phyloP scores from a whole-genome alignment of 805 yeast genomes.

The Scheffersomyces lignosus region DNA sequence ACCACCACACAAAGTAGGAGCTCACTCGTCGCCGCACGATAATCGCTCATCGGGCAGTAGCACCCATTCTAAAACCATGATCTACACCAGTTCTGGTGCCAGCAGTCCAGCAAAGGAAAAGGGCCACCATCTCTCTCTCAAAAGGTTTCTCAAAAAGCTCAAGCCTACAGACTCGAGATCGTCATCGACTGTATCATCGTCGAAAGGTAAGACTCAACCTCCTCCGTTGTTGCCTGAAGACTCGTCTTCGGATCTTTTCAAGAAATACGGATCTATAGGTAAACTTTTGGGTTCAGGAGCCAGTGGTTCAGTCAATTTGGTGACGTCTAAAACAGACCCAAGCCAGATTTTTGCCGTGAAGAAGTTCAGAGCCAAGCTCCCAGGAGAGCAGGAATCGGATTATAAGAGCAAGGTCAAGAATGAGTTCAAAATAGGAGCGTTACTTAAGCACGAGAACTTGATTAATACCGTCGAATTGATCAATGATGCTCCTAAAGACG shows the following conservation, averaged over 20 bases:
- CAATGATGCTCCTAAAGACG: conserved; percentile 43
- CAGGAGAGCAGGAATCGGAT: conserved; percentile 62
- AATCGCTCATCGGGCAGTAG: too few relatives aligned
- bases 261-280: conserved; percentile 72
- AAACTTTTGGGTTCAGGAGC: conserved; percentile 87
- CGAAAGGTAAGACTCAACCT: conserved; percentile 4
- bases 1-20: neutral
- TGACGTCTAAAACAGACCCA: conserved; percentile 58
- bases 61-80: too few relatives aligned
- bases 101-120: neutral
- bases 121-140: conserved; percentile 37
- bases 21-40: neutral
- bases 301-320: conserved; percentile 87
- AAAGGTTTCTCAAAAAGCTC: conserved; percentile 54
- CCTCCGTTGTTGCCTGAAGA: conserved; percentile 2
- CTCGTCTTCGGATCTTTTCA: conserved; percentile 22
- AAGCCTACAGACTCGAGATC: conserved; percentile 19
- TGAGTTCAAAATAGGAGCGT: conserved; percentile 81
- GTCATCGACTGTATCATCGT: neutral
- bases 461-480: conserved; percentile 80
- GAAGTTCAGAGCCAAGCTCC: conserved; percentile 69
- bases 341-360: conserved; percentile 75
- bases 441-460: conserved; percentile 70
- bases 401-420: conserved; percentile 77
- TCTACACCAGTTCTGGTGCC: too few relatives aligned